Evolutionary conservation across 208 protist genomes (phyloP), one percentile per base, ranked within the genome.

Genomic region (Perkinsela sp.): DNA sequence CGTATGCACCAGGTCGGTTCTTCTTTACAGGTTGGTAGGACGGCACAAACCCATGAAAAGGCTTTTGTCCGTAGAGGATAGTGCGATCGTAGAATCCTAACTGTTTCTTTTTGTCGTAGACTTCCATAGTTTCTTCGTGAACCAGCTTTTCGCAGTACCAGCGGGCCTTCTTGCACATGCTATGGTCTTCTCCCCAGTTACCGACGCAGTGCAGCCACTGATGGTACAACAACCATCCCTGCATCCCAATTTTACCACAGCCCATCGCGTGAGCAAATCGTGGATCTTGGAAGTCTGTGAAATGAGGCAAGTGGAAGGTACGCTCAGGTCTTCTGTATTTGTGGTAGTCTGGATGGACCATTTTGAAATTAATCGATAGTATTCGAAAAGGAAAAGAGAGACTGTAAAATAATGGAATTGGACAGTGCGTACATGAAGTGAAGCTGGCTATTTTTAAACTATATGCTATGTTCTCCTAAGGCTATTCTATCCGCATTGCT

Each of bases 111-210:
- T 90, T 81, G 69, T 90, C 85, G 81, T 80, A 88, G 73, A 88
- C 88, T 68, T 90, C 85, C 30, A 90, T 78, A 82, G 81, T 86
- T 1, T 69, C 75, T 69, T 90, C 85, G 32, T 84, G 82, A 79
- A 90, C 86, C 81, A 90, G 86, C 69, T 82, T 79, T 74, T 90
- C 82, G n/a, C 88, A 67, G 66, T 88, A 90, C 81, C 81, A 90
- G 40, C 85, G 81, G 80, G 86, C 85, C 80, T 90, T 90, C 75
- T 90, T 87, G 78, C 85, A 90, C 82, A 85, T 90, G 1, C 82
- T 88, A 75, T 90, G 85, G 65, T 88, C 82, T 71, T 90, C 85
- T 48, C 85, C 85, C 85, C 85, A 90, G 78, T 90, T 90, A 28
- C 85, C 85, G 66, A 90, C 82, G 80, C 85, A 90, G 70, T 90